Evolutionary conservation across 192 early-diverging fungal genomes (phyloP).

Genomic region (Radiomyces spectabilis): DNA sequence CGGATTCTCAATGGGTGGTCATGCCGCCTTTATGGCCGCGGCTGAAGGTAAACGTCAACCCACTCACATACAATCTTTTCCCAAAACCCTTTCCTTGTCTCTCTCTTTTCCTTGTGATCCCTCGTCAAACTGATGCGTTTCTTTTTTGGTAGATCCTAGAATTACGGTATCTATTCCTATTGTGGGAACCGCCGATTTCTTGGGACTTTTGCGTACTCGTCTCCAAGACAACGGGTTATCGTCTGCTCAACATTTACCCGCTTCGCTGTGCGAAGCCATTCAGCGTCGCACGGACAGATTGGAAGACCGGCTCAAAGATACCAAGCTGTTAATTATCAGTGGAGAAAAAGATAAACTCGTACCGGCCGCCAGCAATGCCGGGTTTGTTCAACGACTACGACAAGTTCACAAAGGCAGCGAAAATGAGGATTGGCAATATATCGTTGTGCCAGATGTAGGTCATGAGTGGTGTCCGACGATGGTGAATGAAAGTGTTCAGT

Average conservation of each 20-base stretch:
- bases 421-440: slow-evolving; percentile 9
- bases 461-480: slow-evolving; percentile 25
- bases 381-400: slow-evolving; percentile 1
- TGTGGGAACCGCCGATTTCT: slow-evolving; percentile 11
- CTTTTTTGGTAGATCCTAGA: slow-evolving; percentile 10
- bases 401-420: background rate
- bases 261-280: slow-evolving; percentile 6
- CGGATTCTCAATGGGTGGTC: slow-evolving; percentile 48
- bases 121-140: background rate
- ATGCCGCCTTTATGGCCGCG: slow-evolving; percentile 33
- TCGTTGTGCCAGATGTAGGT: slow-evolving; percentile 10
- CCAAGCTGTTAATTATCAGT: slow-evolving; percentile 18
- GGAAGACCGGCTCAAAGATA: background rate
- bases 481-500: slow-evolving; percentile 6
- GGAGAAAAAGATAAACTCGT: slow-evolving; percentile 15
- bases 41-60: slow-evolving; percentile 23
- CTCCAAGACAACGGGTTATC: background rate
- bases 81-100: background rate
- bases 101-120: background rate
- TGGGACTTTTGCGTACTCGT: slow-evolving; percentile 6
- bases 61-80: background rate
- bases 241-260: slow-evolving; percentile 2
- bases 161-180: slow-evolving; percentile 20
- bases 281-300: background rate
- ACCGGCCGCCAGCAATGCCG: slow-evolving; percentile 3